Evolutionary conservation across 2,329 filamentous ascomycete genomes (phyloP).

Genomic region (Pestalotiopsis sp.): DNA sequence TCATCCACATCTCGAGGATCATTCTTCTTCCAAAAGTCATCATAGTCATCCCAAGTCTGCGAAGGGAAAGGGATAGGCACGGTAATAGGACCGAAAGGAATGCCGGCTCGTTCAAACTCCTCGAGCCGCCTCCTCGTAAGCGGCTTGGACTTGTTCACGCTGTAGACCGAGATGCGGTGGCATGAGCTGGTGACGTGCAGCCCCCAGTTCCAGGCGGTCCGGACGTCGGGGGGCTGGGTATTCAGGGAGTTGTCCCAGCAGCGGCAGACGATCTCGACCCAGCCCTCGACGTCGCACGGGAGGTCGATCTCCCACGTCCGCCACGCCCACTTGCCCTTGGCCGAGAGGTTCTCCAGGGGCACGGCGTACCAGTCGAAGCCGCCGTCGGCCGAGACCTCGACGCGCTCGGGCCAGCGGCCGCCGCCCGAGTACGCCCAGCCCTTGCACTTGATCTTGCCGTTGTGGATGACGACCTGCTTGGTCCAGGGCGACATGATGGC

Average conservation of each 20-base stretch:
- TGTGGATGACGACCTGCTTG: constrained; percentile 63
- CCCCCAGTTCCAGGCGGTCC: constrained; percentile 66
- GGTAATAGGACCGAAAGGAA: constrained; percentile 56
- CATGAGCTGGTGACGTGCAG: constrained; percentile 66
- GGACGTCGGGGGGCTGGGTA: constrained; percentile 58
- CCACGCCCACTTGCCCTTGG: constrained; percentile 68
- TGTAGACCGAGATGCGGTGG: constrained; percentile 64
- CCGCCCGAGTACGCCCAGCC: constrained; percentile 64
- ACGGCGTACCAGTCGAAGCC: constrained; percentile 68
- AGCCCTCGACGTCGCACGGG: constrained; percentile 64
- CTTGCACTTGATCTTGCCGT: constrained; percentile 57
- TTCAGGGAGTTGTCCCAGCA: constrained; percentile 67
- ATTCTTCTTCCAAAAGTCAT: constrained; percentile 19
- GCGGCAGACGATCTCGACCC: constrained; percentile 60
- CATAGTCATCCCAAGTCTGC: constrained; percentile 51
- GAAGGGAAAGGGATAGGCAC: constrained; percentile 52
- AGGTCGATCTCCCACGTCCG: constrained; percentile 65
- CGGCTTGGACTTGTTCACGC: constrained; percentile 56
- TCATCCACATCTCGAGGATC: constrained; percentile 1
- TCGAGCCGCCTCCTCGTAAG: constrained; percentile 52
- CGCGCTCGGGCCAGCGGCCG: constrained; percentile 60
- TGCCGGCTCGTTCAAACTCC: constrained; percentile 49
- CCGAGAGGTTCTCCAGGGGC: constrained; percentile 59
- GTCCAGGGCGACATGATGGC: constrained; percentile 67
- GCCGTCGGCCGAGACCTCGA: constrained; percentile 66